Conservation (phyloP, 2,329 filamentous ascomycete genomes). For the Cercospora zeina region DNA sequence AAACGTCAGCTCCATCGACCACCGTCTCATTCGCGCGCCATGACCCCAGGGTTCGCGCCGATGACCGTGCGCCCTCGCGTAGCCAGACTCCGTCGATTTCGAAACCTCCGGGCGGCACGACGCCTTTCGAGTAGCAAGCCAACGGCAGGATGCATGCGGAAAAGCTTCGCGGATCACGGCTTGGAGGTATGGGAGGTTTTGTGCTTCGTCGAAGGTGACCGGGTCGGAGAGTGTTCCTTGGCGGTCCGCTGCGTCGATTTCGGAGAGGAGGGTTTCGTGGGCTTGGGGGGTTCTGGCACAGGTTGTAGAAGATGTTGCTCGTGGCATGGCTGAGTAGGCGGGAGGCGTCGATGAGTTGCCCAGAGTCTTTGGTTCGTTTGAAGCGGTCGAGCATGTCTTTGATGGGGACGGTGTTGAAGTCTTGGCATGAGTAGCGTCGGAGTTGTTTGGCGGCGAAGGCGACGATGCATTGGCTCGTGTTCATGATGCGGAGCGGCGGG, state of each 20-base stretch:
- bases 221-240: constrained; percentile 36
- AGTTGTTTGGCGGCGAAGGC: constrained; percentile 30
- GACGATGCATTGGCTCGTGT: constrained; percentile 31
- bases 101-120: constrained; percentile 43
- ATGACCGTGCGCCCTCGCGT: constrained; percentile 37
- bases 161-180: constrained; percentile 49
- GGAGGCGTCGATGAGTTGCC: constrained; percentile 29
- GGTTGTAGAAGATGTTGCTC: constrained; percentile 49
- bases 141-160: constrained; percentile 49
- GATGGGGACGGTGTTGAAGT: constrained; percentile 25
- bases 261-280: constrained; percentile 39
- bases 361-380: constrained; percentile 30
- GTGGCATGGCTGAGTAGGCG: constrained; percentile 26
- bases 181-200: constrained; percentile 46
- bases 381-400: constrained; percentile 33
- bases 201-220: constrained; percentile 38
- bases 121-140: constrained; percentile 45
- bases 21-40: constrained; percentile 37
- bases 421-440: constrained; percentile 25
- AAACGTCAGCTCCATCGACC: constrained; percentile 36
- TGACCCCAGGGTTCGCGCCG: constrained; percentile 41
- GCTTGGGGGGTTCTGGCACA: constrained; percentile 39
- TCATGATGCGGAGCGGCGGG: constrained; percentile 24
- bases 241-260: constrained; percentile 37
- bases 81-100: constrained; percentile 41